phyloP scores from a whole-genome alignment of 352 stramenopile species.

The Saprolegnia parasitica region DNA sequence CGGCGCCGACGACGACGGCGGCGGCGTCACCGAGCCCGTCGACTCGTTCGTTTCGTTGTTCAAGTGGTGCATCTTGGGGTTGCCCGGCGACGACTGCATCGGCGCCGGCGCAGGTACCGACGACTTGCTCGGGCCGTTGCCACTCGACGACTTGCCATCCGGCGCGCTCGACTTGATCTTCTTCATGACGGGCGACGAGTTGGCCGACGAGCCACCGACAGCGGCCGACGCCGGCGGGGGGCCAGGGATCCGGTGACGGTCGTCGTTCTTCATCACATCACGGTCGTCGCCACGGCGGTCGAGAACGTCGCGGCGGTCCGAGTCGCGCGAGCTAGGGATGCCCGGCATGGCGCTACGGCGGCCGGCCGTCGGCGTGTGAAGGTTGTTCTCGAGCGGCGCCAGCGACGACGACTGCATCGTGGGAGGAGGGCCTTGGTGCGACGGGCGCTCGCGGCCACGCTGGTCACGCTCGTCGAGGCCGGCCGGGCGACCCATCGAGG shows the following conservation, averaged over 20 bases:
- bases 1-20: conserved; percentile 3
- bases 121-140: not conserved
- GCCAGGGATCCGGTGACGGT: conserved; percentile 13
- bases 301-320: conserved; percentile 20
- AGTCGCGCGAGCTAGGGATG: conserved; percentile 32
- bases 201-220: conserved; percentile 34
- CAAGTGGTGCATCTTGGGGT: conserved; percentile 27
- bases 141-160: conserved; percentile 17
- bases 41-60: conserved; percentile 21
- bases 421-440: conserved; percentile 32
- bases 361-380: conserved; percentile 52
- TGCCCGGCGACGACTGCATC: conserved; percentile 1
- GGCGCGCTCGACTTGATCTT: conserved; percentile 66
- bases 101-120: not conserved
- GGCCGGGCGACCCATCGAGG: conserved; percentile 23
- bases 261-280: conserved; percentile 20
- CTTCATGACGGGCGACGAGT: conserved; percentile 63
- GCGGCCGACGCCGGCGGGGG: conserved; percentile 1
- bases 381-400: conserved; percentile 51
- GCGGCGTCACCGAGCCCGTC: conserved; percentile 10
- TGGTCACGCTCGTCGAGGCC: conserved; percentile 26
- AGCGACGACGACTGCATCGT: conserved; percentile 43
- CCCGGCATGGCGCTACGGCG: conserved; percentile 50
- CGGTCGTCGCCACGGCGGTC: not conserved
- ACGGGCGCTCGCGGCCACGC: conserved; percentile 31